phyloP scores from a whole-genome alignment of 257 asterid species.

The Jacaranda mimosifolia region DNA sequence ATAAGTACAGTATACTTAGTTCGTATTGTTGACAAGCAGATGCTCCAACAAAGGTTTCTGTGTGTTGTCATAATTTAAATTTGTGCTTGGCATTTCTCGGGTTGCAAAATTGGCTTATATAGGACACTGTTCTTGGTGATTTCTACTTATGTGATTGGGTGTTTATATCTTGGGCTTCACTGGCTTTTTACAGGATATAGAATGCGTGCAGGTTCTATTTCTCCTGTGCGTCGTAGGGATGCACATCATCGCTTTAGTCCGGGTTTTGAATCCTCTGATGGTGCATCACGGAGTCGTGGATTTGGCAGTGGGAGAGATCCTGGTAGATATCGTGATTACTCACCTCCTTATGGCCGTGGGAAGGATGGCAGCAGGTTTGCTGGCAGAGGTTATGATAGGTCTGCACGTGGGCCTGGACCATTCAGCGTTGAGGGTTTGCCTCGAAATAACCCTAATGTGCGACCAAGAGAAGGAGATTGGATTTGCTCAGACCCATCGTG shows the following conservation, averaged over 20 bases:
- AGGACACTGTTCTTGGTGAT: constrained; percentile 58
- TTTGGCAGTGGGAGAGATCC: constrained; percentile 70
- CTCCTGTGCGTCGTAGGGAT: constrained; percentile 80
- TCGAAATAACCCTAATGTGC: constrained; percentile 87
- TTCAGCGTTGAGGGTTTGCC: constrained; percentile 62
- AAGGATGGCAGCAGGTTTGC: constrained; percentile 65
- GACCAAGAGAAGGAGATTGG: constrained; percentile 96
- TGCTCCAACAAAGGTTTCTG: constrained; percentile 53
- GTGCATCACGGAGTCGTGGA: constrained; percentile 63
- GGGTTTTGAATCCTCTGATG: constrained; percentile 70
- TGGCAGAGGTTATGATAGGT: constrained; percentile 71
- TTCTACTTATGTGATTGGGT: constrained; percentile 53
- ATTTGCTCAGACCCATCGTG: constrained; percentile 84
- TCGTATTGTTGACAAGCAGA: constrained; percentile 55
- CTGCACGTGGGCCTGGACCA: constrained; percentile 66
- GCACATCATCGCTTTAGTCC: constrained; percentile 71
- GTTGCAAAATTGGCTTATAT: constrained; percentile 57
- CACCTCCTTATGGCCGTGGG: constrained; percentile 72
- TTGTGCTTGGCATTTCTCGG: constrained; percentile 51
- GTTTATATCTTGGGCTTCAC: constrained; percentile 69
- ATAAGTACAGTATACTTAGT: constrained; percentile 42
- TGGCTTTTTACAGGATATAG: constrained; percentile 92
- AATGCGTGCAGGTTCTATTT: constrained; percentile 79
- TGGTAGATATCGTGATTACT: constrained; percentile 68
- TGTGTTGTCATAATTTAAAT: constrained; percentile 54